These are phyloP conservation scores for Ophiostoma perfectum DNA, from an alignment of 2,329 filamentous ascomycete species.

Conservation along the genomic window DNA sequence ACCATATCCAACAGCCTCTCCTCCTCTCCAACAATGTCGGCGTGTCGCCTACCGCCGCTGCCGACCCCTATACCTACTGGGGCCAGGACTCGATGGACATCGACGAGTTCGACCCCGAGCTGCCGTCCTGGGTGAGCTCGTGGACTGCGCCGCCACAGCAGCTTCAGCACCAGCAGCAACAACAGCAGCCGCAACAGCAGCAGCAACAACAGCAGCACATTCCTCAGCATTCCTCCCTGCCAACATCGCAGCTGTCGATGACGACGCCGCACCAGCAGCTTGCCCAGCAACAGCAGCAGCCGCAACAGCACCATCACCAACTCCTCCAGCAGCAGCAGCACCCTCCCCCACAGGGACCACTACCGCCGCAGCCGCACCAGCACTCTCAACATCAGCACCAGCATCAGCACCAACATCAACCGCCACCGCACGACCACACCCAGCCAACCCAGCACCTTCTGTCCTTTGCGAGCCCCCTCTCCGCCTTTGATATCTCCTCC, in stretches of 20 bases:
- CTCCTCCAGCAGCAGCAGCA: slow-evolving; percentile 14
- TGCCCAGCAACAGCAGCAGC: slow-evolving; percentile 14
- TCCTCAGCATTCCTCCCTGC: slow-evolving; percentile 10
- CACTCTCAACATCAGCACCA: slow-evolving; percentile 6
- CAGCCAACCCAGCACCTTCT: slow-evolving; percentile 16
- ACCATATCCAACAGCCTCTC: slow-evolving; percentile 3
- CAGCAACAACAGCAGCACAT: slow-evolving; percentile 15
- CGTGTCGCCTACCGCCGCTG: slow-evolving; percentile 5
- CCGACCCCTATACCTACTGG: slow-evolving; percentile 23
- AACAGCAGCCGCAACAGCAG: slow-evolving; percentile 6
- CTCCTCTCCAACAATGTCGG: slow-evolving; percentile 8
- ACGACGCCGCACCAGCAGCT: slow-evolving; percentile 13
- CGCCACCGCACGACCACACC: slow-evolving; percentile 4
- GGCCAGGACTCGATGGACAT: slow-evolving; percentile 31
- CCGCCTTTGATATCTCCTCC: slow-evolving; percentile 3
- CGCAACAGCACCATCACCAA: slow-evolving; percentile 5
- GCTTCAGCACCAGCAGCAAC: background rate
- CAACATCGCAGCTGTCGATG: slow-evolving; percentile 6
- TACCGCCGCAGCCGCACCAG: background rate
- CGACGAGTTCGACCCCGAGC: slow-evolving; percentile 30
- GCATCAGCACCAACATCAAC: slow-evolving; percentile 12
- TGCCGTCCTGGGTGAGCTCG: slow-evolving; percentile 27
- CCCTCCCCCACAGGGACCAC: slow-evolving; percentile 10
- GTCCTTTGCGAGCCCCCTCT: slow-evolving; percentile 10
- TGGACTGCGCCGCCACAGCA: slow-evolving; percentile 20